A percentile compares a stretch with the other conserved stretches of the same genome.
phyloP scores from a whole-genome alignment of 805 yeast species.

The Lipomyces yamadae region DNA sequence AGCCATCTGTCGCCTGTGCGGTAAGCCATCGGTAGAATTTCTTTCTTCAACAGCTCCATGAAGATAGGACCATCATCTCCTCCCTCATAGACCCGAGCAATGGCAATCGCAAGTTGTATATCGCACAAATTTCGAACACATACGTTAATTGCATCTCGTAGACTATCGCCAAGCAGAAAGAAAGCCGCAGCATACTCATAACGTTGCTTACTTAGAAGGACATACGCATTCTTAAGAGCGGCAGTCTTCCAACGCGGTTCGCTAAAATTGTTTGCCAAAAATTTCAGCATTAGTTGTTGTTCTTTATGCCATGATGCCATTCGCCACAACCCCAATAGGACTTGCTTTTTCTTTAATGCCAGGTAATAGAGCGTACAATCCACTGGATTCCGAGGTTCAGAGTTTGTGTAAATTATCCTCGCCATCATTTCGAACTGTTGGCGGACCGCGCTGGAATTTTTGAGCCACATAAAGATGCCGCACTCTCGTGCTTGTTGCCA shows the following conservation, averaged over 20 bases:
- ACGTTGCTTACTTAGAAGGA: constrained; percentile 83
- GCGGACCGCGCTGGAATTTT: constrained; percentile 50
- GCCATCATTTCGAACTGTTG: constrained; percentile 72
- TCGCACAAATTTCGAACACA: constrained; percentile 70
- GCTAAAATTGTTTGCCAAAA: constrained; percentile 75
- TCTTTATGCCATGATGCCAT: constrained; percentile 76
- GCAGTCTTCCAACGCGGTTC: constrained; percentile 83
- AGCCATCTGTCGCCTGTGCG: constrained; percentile 77
- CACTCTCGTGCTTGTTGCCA: constrained; percentile 66
- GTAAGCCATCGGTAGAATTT: constrained; percentile 62
- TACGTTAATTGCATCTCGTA: constrained; percentile 78
- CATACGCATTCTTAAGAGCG: constrained; percentile 91
- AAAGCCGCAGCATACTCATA: constrained; percentile 87
- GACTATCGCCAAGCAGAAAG: constrained; percentile 75
- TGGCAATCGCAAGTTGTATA: constrained; percentile 73
- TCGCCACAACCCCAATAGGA: constrained; percentile 82
- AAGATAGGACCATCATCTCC: constrained; percentile 62
- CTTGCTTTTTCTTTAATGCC: constrained; percentile 76
- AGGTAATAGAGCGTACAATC: constrained; percentile 73
- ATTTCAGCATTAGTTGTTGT: constrained; percentile 77
- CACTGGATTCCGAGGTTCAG: constrained; percentile 70
- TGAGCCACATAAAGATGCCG: constrained; percentile 76
- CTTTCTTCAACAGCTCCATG: constrained; percentile 53
- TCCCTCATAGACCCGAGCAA: constrained; percentile 73
- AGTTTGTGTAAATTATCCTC: constrained; percentile 64